Evolutionary conservation across 768 basidiomycete species (phyloP), one percentile per base, ranked within the genome.

Genomic region (Tricholoma sp.): DNA sequence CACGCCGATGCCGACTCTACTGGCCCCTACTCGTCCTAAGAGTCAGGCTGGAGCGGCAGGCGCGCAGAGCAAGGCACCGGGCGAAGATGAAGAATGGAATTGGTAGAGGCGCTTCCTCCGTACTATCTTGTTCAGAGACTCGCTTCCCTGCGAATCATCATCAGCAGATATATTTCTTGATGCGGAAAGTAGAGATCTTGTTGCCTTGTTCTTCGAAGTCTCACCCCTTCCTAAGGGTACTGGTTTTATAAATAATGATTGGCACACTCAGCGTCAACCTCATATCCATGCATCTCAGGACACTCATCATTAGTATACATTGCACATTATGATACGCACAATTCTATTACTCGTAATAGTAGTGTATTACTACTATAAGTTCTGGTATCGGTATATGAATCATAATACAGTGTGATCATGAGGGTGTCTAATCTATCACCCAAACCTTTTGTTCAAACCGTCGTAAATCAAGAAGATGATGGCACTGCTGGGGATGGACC

Each of bases 401-500:
- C 5, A 27, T 19, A 21, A 2, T 24, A 22, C 45, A 46, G 22
- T 46, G 21, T 24, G 11, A 46, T 12, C 12, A 46, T 18, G n/a
- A 29, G n/a, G 27, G 16, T 12, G 46, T 50, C 47, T 50, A 50
- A 31, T 50, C 47, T 50, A 50, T 50, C n/a, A 50, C 24, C 47
- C 47, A 50, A 50, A 50, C 2, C n/a, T 27, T 50, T 50, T 50
- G 4, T 31, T 50, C 56, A 96, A 73, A 31, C 84, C 88, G 66
- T 96, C 92, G 64, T 94, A 98, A 52, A 98, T 90, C 62, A 92
- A 74, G 69, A 98, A 98, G 55, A 98, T 94, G 56, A 98, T 80
- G 5, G 91, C 95, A 67, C 89, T 93, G 67, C 90, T 93, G 8
- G 94, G 94, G 54, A 94, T 84, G 6, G 88, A 84, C 56, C 94